A percentile compares a stretch with the other conserved stretches of the same genome.
These are phyloP conservation scores for Paraconiothyrium brasiliense DNA, from an alignment of 2,329 filamentous ascomycete species.

Conservation along the genomic window DNA sequence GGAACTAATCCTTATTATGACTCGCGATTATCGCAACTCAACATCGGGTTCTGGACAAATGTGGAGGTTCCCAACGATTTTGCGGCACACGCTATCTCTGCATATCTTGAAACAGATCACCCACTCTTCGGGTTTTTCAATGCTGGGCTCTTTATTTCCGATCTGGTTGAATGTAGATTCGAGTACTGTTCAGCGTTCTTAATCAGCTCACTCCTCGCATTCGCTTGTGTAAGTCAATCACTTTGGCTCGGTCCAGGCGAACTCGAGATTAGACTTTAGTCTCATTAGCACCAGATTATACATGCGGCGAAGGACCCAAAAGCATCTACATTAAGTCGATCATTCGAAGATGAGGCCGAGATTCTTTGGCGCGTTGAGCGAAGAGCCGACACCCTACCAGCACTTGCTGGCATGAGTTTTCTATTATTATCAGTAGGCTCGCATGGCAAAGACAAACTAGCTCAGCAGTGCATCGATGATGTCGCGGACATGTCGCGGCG, in stretches of 20 bases:
- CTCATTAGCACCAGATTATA: background rate
- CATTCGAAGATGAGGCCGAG: constrained; percentile 6
- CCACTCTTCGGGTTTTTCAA: constrained; percentile 13
- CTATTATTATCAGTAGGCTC: background rate
- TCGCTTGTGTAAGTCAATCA: constrained; percentile 4
- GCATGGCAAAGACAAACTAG: constrained; percentile 1
- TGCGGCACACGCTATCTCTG: constrained; percentile 12
- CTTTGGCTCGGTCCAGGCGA: background rate
- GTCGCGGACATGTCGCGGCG: background rate
- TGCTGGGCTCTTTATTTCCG: constrained; percentile 5
- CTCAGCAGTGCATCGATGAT: background rate
- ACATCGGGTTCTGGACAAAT: constrained; percentile 18
- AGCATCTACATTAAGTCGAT: background rate
- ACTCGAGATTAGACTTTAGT: background rate
- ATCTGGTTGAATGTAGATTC: constrained; percentile 5
- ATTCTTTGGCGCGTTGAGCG: background rate
- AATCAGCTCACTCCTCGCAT: constrained; percentile 10
- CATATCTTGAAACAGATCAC: constrained; percentile 14
- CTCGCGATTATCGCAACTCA: constrained; percentile 5
- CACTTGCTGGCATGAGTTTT: constrained; percentile 1
- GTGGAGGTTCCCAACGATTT: constrained; percentile 4
- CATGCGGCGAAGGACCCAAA: background rate
- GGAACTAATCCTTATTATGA: background rate
- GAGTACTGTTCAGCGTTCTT: constrained; percentile 15
- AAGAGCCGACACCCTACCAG: constrained; percentile 2